A percentile compares a stretch with the other conserved stretches of the same genome.
Conservation (phyloP, 257 asterid species). For the Nicotiana undulata region DNA sequence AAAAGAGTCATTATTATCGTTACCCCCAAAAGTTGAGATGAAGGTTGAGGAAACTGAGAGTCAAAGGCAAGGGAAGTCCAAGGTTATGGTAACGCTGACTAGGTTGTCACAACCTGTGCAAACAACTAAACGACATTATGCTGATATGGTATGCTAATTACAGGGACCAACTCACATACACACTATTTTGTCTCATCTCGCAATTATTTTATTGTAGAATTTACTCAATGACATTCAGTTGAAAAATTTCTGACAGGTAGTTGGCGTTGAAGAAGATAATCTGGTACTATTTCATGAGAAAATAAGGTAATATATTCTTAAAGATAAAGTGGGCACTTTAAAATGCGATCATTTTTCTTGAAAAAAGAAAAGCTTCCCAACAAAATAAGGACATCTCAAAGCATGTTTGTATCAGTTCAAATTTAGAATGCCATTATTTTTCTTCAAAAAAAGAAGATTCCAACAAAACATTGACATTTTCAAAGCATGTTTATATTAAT, state of each 20-base stretch:
- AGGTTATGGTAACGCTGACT: constrained; percentile 63
- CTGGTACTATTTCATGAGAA: constrained; percentile 68
- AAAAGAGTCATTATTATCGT: constrained; percentile 63
- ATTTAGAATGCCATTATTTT: background rate
- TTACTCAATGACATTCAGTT: background rate
- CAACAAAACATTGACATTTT: background rate
- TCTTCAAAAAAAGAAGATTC: background rate
- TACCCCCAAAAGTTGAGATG: constrained; percentile 89
- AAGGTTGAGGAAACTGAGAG: constrained; percentile 45
- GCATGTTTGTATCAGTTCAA: background rate
- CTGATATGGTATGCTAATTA: constrained; percentile 63
- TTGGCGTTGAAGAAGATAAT: constrained; percentile 69
- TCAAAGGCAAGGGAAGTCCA: constrained; percentile 64
- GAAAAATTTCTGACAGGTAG: constrained; percentile 44
- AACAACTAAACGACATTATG: constrained; percentile 65
- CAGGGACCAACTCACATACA: background rate
- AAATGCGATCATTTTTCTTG: background rate
- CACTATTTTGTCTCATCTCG: background rate
- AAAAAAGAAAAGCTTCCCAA: background rate
- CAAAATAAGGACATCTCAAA: background rate
- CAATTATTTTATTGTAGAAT: background rate
- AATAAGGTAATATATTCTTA: constrained; percentile 51
- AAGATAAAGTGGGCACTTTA: background rate
- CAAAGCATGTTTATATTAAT: background rate
- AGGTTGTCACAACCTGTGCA: constrained; percentile 57